These are phyloP conservation scores for Sanghuangporus weigelae DNA, from an alignment of 1,284 basidiomycete species.

Conservation along the genomic window DNA sequence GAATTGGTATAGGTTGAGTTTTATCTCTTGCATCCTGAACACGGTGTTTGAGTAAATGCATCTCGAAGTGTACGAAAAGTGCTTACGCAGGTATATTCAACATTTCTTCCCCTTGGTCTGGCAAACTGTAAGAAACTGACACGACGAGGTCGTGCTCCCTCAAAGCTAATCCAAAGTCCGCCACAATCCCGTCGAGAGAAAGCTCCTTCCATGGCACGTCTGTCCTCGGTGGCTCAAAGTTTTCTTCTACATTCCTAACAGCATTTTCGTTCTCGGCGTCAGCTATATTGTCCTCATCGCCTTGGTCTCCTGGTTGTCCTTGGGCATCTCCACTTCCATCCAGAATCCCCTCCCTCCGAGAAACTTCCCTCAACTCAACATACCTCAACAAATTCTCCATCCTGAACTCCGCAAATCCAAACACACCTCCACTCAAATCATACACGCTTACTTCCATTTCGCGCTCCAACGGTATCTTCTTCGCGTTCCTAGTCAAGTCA, in stretches of 20 bases:
- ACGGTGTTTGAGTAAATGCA: neutral
- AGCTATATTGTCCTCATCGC: neutral
- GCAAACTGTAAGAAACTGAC: neutral
- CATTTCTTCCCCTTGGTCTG: neutral
- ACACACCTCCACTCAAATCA: slow-evolving; percentile 2
- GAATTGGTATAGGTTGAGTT: neutral
- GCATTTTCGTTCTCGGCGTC: neutral
- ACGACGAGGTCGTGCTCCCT: slow-evolving; percentile 11
- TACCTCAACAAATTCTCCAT: neutral
- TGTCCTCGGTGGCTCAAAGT: neutral
- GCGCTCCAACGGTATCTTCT: neutral
- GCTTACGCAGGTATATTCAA: neutral
- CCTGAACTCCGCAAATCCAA: neutral
- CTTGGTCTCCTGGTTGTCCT: neutral
- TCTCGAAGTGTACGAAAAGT: neutral
- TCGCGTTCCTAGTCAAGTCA: slow-evolving; percentile 2
- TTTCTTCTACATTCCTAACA: too few relatives aligned
- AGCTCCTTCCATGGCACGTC: slow-evolving; percentile 3
- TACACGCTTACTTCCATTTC: neutral
- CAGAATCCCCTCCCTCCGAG: neutral
- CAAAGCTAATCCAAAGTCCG: slow-evolving; percentile 9
- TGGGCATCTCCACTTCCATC: neutral
- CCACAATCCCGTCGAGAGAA: neutral
- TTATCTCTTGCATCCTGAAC: neutral
- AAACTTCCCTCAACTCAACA: slow-evolving; percentile 7